Evolutionary conservation across 108 stramenopile species (phyloP).

Genomic region (Aurantiochytrium sp.): DNA sequence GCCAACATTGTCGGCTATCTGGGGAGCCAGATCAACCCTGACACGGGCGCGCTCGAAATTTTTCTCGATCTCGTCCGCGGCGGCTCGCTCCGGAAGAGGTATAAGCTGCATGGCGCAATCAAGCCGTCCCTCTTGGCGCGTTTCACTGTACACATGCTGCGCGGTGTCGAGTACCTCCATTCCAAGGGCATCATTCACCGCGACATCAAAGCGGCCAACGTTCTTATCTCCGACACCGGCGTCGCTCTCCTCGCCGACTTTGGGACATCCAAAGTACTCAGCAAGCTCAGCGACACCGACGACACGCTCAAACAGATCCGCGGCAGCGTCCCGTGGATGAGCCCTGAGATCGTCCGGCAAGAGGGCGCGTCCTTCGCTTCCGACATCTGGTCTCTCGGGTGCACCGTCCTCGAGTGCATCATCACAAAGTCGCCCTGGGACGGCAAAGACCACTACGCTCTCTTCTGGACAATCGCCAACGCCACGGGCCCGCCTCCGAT

Average conservation of each 20-base stretch:
- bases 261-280: neutral
- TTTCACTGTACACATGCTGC: neutral
- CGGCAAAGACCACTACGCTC: neutral
- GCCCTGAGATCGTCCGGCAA: neutral
- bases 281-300: neutral
- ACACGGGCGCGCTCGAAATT: neutral
- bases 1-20: neutral
- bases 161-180: constrained; percentile 46
- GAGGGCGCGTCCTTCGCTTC: neutral
- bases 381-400: constrained; percentile 13
- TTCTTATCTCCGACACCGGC: constrained; percentile 36
- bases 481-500: neutral
- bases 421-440: neutral
- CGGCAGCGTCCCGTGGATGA: constrained; percentile 5
- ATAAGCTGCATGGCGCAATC: neutral
- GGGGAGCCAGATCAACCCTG: neutral
- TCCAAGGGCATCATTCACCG: constrained; percentile 49
- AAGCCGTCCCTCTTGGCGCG: neutral
- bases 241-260: constrained; percentile 25
- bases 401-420: neutral
- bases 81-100: neutral
- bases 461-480: neutral
- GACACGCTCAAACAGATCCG: neutral
- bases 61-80: neutral
- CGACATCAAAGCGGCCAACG: constrained; percentile 58